Base-by-base conservation (phyloP, 2,329 filamentous ascomycete genomes). In the Penicillium sp. region DNA sequence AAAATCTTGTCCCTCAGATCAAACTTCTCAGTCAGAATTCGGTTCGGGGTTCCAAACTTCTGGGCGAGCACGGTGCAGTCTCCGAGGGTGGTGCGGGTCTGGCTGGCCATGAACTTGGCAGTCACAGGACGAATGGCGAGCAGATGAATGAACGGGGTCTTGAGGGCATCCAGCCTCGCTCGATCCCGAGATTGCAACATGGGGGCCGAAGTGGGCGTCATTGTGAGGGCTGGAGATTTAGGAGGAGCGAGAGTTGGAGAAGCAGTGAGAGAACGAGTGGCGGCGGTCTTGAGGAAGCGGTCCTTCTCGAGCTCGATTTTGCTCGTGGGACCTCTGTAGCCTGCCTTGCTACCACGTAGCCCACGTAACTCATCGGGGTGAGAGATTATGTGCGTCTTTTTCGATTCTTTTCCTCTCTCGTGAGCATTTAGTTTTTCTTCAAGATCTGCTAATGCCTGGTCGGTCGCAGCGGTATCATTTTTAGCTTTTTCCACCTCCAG, bases 391-490 rank as follows among this genome's bases (percentile, higher is more conserved):
- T 71, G 70, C 2, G 73, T 75, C 75, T 81, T 82, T 68, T 83
- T 84, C 36, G 83, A 83, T 69, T 85, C 80, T 71, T 85, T 86
- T 60, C 84, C 79, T 65, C 85, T 77, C 65, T 85, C 77, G 48
- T 83, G 79, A 21, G 82, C 80, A 56, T 80, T 84, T 68, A 87
- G 76, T 64, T 78, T 85, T 67, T 78, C 83, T 69, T 85, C 80
- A 50, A 87, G 75, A 38, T 78, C 79, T 49, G 82, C 82, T 69
- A 87, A 70, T 27, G 85, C 85, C 56, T 81, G 79, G 68, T 87
- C 85, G 38, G 80, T 80, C 57, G 80, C 81, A 27, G 81, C 80
- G 42, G 79, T 82, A 34, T 77, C 80, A 67, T 81, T 75, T 67
- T 81, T 77, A 38, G 79, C 80, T 70, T 81, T 81, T 64, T 81